Conservation (phyloP, 23 red algal species). For the Gracilaria caudata region DNA sequence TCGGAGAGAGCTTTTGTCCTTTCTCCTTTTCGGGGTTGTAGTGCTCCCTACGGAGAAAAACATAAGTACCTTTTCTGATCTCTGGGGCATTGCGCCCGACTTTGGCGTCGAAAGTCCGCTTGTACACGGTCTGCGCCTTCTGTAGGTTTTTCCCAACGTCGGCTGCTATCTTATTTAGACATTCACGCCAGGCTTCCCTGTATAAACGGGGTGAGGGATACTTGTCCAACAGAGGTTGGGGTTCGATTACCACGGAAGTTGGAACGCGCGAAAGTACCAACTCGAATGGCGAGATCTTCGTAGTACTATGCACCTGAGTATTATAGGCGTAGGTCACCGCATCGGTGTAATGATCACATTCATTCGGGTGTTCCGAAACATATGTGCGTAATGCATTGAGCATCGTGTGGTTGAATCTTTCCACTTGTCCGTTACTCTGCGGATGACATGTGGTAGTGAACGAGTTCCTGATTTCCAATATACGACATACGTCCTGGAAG, state of each 20-base stretch:
- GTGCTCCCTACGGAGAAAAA: constrained; percentile 3
- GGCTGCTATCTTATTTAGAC: background rate
- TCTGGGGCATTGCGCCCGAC: background rate
- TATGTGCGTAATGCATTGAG: background rate
- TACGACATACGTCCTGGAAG: constrained; percentile 22
- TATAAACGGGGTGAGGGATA: background rate
- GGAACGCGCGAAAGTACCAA: constrained; percentile 22
- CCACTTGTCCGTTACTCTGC: constrained; percentile 35
- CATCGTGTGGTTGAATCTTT: constrained; percentile 21
- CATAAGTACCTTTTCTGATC: constrained; percentile 2
- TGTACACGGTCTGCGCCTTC: constrained; percentile 15
- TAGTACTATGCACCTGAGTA: constrained; percentile 35
- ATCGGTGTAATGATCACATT: constrained; percentile 33
- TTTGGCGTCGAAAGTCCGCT: constrained; percentile 4
- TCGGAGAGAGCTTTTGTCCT: background rate
- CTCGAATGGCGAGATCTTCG: constrained; percentile 8
- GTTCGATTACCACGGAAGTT: background rate
- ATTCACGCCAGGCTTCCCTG: background rate
- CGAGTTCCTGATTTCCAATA: constrained; percentile 9
- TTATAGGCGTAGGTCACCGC: constrained; percentile 39
- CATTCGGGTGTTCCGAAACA: constrained; percentile 23
- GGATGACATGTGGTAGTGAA: constrained; percentile 42
- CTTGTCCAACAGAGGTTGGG: background rate
- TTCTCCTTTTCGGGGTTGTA: background rate
- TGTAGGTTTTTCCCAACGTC: background rate